phyloP scores from a whole-genome alignment of 306 rosid species.

The Ochetophila trinervis region DNA sequence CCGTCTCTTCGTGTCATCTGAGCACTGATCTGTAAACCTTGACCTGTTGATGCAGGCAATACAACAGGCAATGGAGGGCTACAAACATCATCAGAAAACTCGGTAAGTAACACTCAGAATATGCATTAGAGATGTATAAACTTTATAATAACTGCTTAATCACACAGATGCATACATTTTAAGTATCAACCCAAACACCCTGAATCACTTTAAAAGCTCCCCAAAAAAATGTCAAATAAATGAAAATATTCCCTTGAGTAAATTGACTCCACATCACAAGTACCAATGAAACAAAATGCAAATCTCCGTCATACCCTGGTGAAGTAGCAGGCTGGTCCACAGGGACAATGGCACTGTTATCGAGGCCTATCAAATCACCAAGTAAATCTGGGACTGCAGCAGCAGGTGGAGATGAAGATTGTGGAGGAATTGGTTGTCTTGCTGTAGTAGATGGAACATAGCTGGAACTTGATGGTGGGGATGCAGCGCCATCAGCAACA shows the following conservation, averaged over 20 bases:
- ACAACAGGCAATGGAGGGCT: conserved; percentile 84
- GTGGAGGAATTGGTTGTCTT: conserved; percentile 46
- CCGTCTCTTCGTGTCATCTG: conserved; percentile 72
- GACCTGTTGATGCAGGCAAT: conserved; percentile 78
- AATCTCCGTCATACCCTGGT: conserved; percentile 46
- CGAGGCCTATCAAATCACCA: conserved; percentile 88
- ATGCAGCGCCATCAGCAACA: conserved; percentile 51
- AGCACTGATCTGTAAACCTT: conserved; percentile 97
- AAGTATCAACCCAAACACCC: neutral
- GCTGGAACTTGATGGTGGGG: conserved; percentile 52
- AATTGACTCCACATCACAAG: conserved; percentile 9
- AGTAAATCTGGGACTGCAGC: conserved; percentile 90
- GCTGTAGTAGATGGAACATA: conserved; percentile 40
- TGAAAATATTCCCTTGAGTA: neutral
- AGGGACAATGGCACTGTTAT: conserved; percentile 71
- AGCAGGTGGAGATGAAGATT: conserved; percentile 46
- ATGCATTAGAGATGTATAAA: neutral
- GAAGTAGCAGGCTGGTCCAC: conserved; percentile 74
- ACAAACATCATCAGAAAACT: conserved; percentile 35
- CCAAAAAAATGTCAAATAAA: neutral
- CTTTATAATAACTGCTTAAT: neutral
- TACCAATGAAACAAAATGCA: conserved; percentile 4
- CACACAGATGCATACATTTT: no score
- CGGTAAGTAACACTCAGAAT: conserved; percentile 20
- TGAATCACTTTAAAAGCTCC: neutral